These are phyloP conservation scores for Carpinus viminea DNA, from an alignment of 306 rosid genomes.

Conservation along the genomic window DNA sequence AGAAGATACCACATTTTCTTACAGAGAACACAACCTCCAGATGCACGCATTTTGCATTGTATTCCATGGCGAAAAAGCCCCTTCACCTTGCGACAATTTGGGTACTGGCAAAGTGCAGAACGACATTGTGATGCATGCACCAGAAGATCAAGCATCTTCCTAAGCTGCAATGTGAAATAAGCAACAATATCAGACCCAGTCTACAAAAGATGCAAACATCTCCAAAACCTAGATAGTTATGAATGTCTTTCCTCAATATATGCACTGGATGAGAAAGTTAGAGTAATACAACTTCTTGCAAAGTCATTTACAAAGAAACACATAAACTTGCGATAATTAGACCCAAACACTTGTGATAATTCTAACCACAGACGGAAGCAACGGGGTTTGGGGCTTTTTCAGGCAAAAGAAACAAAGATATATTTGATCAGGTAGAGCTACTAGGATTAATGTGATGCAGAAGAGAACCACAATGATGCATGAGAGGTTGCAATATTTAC, in stretches of 20 bases:
- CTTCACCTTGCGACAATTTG: conserved; percentile 96
- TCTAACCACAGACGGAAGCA: neutral
- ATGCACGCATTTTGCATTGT: conserved; percentile 85
- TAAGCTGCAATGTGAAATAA: conserved; percentile 63
- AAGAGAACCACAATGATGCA: neutral
- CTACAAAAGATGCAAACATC: neutral
- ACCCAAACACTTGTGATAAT: neutral
- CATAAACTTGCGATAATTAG: neutral
- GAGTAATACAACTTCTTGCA: neutral
- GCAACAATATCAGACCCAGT: conserved; percentile 18
- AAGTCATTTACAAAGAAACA: neutral
- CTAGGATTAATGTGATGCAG: neutral
- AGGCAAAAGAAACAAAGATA: neutral
- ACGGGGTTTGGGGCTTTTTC: neutral
- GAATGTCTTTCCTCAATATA: neutral
- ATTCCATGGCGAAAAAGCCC: conserved; percentile 97
- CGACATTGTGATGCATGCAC: conserved; percentile 98
- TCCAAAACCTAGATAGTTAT: neutral
- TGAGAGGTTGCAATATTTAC: neutral
- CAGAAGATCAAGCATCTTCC: conserved; percentile 94
- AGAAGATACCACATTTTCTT: conserved; percentile 99
- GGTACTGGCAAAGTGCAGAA: conserved; percentile 85
- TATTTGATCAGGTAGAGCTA: no score
- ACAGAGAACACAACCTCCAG: conserved; percentile 96
- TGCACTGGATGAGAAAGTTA: neutral